phyloP scores from a whole-genome alignment of 108 stramenopile genomes.

The Chaetoceros muelleri region DNA sequence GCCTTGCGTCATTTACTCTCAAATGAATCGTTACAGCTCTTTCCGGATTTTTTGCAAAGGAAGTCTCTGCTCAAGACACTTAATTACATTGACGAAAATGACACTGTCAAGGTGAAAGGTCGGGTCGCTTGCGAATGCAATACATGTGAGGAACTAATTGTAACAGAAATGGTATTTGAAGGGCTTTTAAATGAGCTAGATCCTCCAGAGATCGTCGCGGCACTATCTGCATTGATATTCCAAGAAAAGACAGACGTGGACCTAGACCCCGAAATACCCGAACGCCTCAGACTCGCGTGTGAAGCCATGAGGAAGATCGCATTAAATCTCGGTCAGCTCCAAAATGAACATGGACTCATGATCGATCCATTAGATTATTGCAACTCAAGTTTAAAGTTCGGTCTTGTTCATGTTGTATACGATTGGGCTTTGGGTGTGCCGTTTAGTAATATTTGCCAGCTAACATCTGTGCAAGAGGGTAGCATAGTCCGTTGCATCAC shows the following conservation, averaged over 20 bases:
- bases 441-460: slow-evolving; percentile 79
- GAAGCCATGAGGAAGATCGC: slow-evolving; percentile 72
- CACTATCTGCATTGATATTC: slow-evolving; percentile 86
- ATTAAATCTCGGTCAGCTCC: slow-evolving; percentile 54
- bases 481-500: slow-evolving; percentile 93
- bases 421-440: slow-evolving; percentile 97
- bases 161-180: slow-evolving; percentile 95
- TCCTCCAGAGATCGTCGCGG: slow-evolving; percentile 91
- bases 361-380: slow-evolving; percentile 76
- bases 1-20: slow-evolving; percentile 62
- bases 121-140: slow-evolving; percentile 93
- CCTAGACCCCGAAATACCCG: slow-evolving; percentile 60
- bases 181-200: slow-evolving; percentile 89
- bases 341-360: slow-evolving; percentile 72
- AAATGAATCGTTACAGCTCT: slow-evolving; percentile 81
- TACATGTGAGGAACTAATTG: slow-evolving; percentile 89
- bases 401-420: slow-evolving; percentile 92
- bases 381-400: slow-evolving; percentile 80
- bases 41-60: slow-evolving; percentile 90
- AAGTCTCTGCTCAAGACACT: slow-evolving; percentile 77
- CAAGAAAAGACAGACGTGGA: slow-evolving; percentile 80
- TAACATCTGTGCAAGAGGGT: slow-evolving; percentile 94
- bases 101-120: slow-evolving; percentile 88
- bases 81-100: slow-evolving; percentile 80
- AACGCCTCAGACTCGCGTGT: slow-evolving; percentile 52